phyloP scores from a whole-genome alignment of 768 basidiomycete species.

The Pulveroboletus sp. region DNA sequence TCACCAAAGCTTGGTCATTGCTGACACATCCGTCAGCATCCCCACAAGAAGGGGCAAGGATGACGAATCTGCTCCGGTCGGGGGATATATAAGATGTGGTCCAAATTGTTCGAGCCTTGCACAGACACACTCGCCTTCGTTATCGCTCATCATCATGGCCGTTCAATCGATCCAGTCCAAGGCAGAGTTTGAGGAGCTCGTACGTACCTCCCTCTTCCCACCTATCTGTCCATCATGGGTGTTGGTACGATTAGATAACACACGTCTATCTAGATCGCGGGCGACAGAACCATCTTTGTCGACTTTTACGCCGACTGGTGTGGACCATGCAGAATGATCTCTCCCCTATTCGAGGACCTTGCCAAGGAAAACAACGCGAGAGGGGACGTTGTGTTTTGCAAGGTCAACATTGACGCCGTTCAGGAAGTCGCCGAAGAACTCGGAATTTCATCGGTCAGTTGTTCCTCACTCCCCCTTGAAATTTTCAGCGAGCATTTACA shows the following conservation, averaged over 20 bases:
- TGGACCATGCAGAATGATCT: conserved; percentile 15
- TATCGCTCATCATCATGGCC: neutral
- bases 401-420: conserved; percentile 64
- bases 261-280: neutral
- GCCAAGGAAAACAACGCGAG: neutral
- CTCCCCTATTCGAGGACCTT: conserved; percentile 10
- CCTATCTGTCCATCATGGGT: neutral
- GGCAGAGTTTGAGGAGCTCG: neutral
- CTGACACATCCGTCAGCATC: neutral
- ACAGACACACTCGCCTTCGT: neutral
- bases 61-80: too few species aligned
- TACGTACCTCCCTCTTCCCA: neutral
- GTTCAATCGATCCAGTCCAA: neutral
- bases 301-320: conserved; percentile 23
- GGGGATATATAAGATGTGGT: conserved; percentile 1
- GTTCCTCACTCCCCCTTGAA: neutral
- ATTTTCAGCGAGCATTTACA: neutral
- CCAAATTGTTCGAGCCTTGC: neutral
- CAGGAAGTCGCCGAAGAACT: conserved; percentile 45
- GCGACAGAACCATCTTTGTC: conserved; percentile 7
- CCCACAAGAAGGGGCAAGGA: too few species aligned
- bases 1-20: neutral
- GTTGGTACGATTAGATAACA: neutral
- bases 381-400: conserved; percentile 53
- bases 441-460: conserved; percentile 50